phyloP scores from a whole-genome alignment of 2,329 filamentous ascomycete species.

The Diaporthe aspalathi region DNA sequence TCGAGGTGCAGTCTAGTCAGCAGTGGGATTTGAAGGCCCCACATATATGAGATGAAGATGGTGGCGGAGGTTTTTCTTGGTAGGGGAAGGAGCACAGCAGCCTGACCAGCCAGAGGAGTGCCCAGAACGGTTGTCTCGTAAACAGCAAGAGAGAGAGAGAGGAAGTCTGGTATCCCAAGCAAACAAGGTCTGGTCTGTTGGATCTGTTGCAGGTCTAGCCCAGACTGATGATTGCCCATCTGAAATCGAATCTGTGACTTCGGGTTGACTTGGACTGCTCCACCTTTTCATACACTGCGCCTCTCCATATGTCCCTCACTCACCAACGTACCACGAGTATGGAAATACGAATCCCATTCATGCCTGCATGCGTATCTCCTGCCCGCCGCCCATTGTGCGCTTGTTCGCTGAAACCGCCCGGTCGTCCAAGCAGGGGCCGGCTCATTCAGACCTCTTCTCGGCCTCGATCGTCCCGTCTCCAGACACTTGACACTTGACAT shows the following conservation, averaged over 20 bases:
- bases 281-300: no score
- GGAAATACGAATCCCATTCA: neutral
- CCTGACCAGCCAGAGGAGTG: neutral
- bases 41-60: constrained; percentile 32
- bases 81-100: neutral
- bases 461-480: constrained; percentile 26
- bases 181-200: no score
- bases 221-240: constrained; percentile 24
- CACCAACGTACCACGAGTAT: neutral
- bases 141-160: constrained; percentile 1
- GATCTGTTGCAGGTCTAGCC: neutral
- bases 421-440: neutral
- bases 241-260: constrained; percentile 28
- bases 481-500: no score
- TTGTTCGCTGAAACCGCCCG: constrained; percentile 1
- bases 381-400: neutral
- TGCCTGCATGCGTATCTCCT: neutral
- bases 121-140: constrained; percentile 12
- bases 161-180: no score
- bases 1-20: constrained; percentile 17
- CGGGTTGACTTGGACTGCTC: constrained; percentile 19
- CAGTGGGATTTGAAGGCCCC: constrained; percentile 23
- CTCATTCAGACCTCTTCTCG: constrained; percentile 18
- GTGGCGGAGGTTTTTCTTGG: constrained; percentile 19
- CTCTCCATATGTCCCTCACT: no score